Percentiles rank a stretch among this genome's conserved stretches.
phyloP scores from a whole-genome alignment of 1,139 yeast genomes.

The Candida neerlandica region DNA sequence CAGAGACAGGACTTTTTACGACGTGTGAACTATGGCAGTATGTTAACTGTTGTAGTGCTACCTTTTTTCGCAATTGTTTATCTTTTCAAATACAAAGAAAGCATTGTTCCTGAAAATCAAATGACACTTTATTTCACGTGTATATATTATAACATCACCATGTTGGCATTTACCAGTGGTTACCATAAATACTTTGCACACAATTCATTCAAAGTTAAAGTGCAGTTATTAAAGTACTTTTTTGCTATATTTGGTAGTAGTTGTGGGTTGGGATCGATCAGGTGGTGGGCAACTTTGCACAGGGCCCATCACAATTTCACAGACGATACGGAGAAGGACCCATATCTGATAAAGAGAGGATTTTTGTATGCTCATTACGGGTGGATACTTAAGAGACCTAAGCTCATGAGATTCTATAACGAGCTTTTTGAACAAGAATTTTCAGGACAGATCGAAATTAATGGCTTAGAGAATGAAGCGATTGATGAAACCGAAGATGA shows the following conservation, averaged over 20 bases:
- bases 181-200: slow-evolving; percentile 58
- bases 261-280: slow-evolving; percentile 62
- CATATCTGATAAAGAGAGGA: slow-evolving; percentile 64
- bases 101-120: slow-evolving; percentile 27
- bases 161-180: slow-evolving; percentile 45
- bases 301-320: slow-evolving; percentile 68
- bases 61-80: slow-evolving; percentile 31
- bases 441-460: slow-evolving; percentile 25
- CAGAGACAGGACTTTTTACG: slow-evolving; percentile 35
- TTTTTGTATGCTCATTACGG: slow-evolving; percentile 64
- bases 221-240: slow-evolving; percentile 36
- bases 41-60: slow-evolving; percentile 35
- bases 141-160: slow-evolving; percentile 39
- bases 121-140: slow-evolving; percentile 35
- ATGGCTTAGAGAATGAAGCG: slow-evolving; percentile 14
- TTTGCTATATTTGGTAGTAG: slow-evolving; percentile 60
- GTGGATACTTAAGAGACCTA: slow-evolving; percentile 60
- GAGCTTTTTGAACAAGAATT: slow-evolving; percentile 46
- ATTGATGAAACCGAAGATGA: slow-evolving; percentile 12
- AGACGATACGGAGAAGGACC: slow-evolving; percentile 69
- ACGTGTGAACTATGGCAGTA: slow-evolving; percentile 36
- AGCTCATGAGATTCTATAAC: slow-evolving; percentile 33
- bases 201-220: slow-evolving; percentile 48
- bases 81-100: slow-evolving; percentile 19
- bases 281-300: slow-evolving; percentile 67